A percentile compares a stretch with the other conserved stretches of the same genome.
These are phyloP conservation scores for Spergularia bocconei DNA, from an alignment of 148 eudicot genomes.

Conservation along the genomic window DNA sequence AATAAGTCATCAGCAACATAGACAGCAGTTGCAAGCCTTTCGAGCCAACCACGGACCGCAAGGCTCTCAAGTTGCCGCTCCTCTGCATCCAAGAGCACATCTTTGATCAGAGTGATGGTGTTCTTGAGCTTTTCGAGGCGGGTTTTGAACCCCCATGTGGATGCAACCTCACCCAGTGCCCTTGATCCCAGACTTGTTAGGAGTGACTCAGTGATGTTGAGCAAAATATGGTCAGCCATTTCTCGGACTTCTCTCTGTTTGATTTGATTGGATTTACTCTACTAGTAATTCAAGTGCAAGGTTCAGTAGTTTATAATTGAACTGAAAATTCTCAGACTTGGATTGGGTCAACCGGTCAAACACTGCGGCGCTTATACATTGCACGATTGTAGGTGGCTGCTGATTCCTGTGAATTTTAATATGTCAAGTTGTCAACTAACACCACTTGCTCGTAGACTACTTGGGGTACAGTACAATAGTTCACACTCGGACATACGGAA, in stretches of 20 bases:
- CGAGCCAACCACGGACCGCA: slow-evolving; percentile 20
- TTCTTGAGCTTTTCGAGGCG: slow-evolving; percentile 18
- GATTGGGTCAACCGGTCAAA: no score
- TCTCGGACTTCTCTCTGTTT: neutral
- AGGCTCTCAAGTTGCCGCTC: slow-evolving; percentile 21
- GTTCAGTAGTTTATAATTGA: no score
- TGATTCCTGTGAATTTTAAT: no score
- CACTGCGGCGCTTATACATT: no score
- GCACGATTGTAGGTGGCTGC: no score
- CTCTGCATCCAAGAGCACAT: slow-evolving; percentile 33
- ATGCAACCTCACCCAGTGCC: slow-evolving; percentile 23
- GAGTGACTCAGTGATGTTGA: slow-evolving; percentile 7
- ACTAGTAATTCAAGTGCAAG: no score
- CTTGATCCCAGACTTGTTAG: slow-evolving; percentile 20
- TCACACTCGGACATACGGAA: no score
- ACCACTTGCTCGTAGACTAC: no score
- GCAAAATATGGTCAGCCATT: slow-evolving; percentile 31
- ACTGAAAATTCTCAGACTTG: no score
- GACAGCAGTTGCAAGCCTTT: slow-evolving; percentile 22
- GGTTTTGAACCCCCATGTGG: slow-evolving; percentile 16
- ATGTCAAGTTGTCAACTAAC: no score
- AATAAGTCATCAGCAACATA: slow-evolving; percentile 29
- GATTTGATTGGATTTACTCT: neutral
- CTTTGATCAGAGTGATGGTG: slow-evolving; percentile 20
- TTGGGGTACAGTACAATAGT: no score